Evolutionary conservation across 441 rosid species (phyloP).

Genomic region (Jatropha podagrica): DNA sequence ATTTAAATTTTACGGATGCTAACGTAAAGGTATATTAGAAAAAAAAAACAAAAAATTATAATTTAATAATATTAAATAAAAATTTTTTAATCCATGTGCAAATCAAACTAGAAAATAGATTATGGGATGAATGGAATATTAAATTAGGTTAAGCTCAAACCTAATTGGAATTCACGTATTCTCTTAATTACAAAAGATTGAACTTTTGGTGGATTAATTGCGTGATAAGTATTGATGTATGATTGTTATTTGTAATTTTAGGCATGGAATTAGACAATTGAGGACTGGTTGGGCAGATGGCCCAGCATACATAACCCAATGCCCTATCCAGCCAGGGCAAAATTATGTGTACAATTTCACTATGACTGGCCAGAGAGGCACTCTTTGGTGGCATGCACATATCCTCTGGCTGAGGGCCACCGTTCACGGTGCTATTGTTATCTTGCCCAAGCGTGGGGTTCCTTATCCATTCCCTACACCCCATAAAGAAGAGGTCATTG

Average conservation of each 20-base stretch:
- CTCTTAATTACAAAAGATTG: no score
- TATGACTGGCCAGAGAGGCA: constrained; percentile 82
- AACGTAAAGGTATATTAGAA: no score
- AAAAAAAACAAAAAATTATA: no score
- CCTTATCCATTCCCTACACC: constrained; percentile 87
- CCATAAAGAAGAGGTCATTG: constrained; percentile 54
- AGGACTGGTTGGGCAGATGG: constrained; percentile 95
- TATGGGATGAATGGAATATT: no score
- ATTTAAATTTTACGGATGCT: no score
- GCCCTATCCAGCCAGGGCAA: constrained; percentile 81
- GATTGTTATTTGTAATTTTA: constrained; percentile 21
- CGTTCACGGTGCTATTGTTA: constrained; percentile 71
- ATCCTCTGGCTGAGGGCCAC: constrained; percentile 87
- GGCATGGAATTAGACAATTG: constrained; percentile 82
- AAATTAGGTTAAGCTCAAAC: no score
- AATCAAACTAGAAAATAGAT: no score
- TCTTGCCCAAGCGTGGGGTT: constrained; percentile 80
- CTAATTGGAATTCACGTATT: no score
- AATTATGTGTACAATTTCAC: constrained; percentile 73
- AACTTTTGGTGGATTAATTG: no score
- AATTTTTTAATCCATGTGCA: no score
- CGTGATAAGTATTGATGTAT: neutral
- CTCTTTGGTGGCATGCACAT: constrained; percentile 88
- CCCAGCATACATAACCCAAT: constrained; percentile 86
- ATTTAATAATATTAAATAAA: no score